These are phyloP conservation scores for Fomitiporia mediterranea DNA, from an alignment of 1,284 basidiomycete species.

Conservation along the genomic window DNA sequence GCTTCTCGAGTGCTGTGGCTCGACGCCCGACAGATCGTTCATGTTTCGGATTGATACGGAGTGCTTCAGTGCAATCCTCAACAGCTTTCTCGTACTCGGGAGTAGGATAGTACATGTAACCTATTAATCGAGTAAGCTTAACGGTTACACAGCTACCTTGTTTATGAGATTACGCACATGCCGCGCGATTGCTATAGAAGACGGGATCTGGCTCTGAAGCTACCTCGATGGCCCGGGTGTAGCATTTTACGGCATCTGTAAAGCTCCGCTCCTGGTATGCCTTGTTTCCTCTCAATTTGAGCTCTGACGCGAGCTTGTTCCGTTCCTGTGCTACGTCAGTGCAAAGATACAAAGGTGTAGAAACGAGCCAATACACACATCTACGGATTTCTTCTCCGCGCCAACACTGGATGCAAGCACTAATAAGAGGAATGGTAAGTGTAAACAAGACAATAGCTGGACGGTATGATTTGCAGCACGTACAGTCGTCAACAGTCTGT, in stretches of 20 bases:
- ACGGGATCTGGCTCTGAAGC: constrained; percentile 87
- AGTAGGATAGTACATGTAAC: constrained; percentile 88
- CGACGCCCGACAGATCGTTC: constrained; percentile 95
- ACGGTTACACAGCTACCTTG: background rate
- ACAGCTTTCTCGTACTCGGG: constrained; percentile 83
- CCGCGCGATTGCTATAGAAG: constrained; percentile 96
- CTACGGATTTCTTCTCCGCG: constrained; percentile 3
- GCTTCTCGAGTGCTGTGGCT: constrained; percentile 79
- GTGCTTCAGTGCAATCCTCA: constrained; percentile 87
- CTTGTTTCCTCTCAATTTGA: constrained; percentile 89
- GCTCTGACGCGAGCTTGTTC: constrained; percentile 65
- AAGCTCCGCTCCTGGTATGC: constrained; percentile 83
- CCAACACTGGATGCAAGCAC: constrained; percentile 4
- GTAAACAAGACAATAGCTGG: background rate
- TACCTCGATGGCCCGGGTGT: constrained; percentile 88
- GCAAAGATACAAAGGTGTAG: background rate
- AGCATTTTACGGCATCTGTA: constrained; percentile 73
- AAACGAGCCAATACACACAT: background rate
- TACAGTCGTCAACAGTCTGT: constrained; percentile 31
- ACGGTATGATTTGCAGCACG: constrained; percentile 27
- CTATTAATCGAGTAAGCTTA: constrained; percentile 34
- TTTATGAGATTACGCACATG: constrained; percentile 55
- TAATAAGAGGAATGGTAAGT: background rate
- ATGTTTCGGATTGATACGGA: constrained; percentile 83
- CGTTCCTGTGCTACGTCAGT: constrained; percentile 60